Percentiles rank a stretch among this genome's conserved stretches.
These are phyloP conservation scores for Diplodia intermedia DNA, from an alignment of 2,329 filamentous ascomycete species.

Conservation along the genomic window DNA sequence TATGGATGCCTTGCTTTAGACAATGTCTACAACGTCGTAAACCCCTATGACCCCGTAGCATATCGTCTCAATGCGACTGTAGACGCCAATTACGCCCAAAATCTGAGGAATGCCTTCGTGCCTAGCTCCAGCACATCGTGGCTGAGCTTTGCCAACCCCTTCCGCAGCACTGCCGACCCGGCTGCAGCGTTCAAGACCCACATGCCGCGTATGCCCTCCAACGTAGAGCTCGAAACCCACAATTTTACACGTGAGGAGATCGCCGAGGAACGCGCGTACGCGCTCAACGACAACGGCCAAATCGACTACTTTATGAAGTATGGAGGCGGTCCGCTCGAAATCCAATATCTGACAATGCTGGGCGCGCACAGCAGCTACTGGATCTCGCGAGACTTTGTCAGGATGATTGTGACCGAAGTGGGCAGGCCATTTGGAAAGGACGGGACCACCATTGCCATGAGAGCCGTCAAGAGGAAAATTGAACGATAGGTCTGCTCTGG, in stretches of 20 bases:
- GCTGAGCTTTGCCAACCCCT: slow-evolving; percentile 52
- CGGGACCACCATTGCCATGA: slow-evolving; percentile 60
- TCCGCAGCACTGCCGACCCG: slow-evolving; percentile 44
- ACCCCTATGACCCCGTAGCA: slow-evolving; percentile 79
- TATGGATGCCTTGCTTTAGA: slow-evolving; percentile 94
- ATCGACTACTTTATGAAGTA: slow-evolving; percentile 88
- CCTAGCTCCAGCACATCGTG: slow-evolving; percentile 69
- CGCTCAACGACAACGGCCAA: slow-evolving; percentile 96
- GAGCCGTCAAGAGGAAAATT: slow-evolving; percentile 60
- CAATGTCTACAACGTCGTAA: slow-evolving; percentile 94
- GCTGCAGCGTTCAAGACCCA: slow-evolving; percentile 43
- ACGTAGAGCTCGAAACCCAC: slow-evolving; percentile 91
- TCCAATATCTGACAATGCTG: slow-evolving; percentile 97
- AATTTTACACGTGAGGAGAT: slow-evolving; percentile 93
- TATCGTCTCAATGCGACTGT: slow-evolving; percentile 92
- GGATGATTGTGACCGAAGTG: slow-evolving; percentile 87
- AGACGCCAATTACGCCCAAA: slow-evolving; percentile 78
- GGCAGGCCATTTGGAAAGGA: slow-evolving; percentile 74
- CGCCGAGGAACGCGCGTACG: slow-evolving; percentile 83
- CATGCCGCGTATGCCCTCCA: slow-evolving; percentile 53
- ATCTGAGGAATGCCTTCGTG: slow-evolving; percentile 78
- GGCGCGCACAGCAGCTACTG: slow-evolving; percentile 96
- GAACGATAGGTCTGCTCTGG: slow-evolving; percentile 6
- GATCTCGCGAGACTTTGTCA: slow-evolving; percentile 84
- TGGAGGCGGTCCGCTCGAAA: slow-evolving; percentile 85